Conservation (phyloP, 495 filamentous ascomycete species). For the Penicillium argentinense region DNA sequence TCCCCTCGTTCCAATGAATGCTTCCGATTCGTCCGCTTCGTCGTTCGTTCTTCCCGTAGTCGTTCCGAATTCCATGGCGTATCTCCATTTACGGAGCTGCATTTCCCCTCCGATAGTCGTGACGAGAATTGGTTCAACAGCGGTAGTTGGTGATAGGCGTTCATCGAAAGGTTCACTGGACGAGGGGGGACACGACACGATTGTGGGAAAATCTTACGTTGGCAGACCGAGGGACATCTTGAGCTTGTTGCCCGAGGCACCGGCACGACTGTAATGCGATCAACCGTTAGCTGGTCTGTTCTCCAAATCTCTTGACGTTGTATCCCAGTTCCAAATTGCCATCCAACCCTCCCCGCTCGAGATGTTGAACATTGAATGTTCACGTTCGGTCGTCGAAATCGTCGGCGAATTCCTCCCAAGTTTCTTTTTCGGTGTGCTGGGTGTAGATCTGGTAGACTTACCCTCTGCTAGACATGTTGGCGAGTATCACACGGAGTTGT, state of each 20-base stretch:
- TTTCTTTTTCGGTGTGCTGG: slow-evolving; percentile 14
- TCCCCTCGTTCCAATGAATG: slow-evolving; percentile 12
- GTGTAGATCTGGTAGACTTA: slow-evolving; percentile 32
- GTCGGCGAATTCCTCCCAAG: not conserved
- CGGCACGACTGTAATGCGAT: slow-evolving; percentile 61
- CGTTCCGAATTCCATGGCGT: not conserved
- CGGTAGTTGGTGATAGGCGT: slow-evolving; percentile 10
- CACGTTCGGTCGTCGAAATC: slow-evolving; percentile 19
- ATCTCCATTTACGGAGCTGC: not conserved
- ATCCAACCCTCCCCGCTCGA: slow-evolving; percentile 15
- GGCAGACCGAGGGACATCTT: slow-evolving; percentile 99
- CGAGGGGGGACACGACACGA: slow-evolving; percentile 18
- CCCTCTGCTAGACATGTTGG: slow-evolving; percentile 60
- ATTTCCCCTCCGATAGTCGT: not conserved
- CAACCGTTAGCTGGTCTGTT: slow-evolving; percentile 28
- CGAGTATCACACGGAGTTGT: slow-evolving; percentile 44
- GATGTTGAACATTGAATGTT: slow-evolving; percentile 15
- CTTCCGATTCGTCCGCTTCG: slow-evolving; percentile 1
- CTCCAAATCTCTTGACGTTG: slow-evolving; percentile 8
- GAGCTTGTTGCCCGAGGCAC: slow-evolving; percentile 98
- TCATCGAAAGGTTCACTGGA: slow-evolving; percentile 18
- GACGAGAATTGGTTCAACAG: not conserved
- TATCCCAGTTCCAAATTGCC: slow-evolving; percentile 5
- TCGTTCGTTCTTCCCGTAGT: not conserved
- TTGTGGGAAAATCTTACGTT: slow-evolving; percentile 59